phyloP scores from a whole-genome alignment of 495 filamentous ascomycete species.

The Aspergillus bridgeri region DNA sequence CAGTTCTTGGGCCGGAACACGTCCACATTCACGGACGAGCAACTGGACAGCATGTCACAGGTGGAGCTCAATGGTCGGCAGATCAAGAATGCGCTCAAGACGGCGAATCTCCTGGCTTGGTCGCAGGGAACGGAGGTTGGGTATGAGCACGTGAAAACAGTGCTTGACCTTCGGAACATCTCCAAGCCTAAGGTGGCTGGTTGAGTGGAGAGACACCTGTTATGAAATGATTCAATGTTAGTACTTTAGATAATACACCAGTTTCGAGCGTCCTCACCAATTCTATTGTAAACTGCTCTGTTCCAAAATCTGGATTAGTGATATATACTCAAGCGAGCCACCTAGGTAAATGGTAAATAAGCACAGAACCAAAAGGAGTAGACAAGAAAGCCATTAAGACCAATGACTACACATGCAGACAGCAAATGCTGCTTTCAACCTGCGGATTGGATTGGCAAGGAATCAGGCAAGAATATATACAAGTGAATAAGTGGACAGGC shows the following conservation, averaged over 20 bases:
- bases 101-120: slow-evolving; percentile 28
- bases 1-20: slow-evolving; percentile 24
- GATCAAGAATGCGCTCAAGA: slow-evolving; percentile 55
- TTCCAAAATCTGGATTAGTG: not conserved
- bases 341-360: no score
- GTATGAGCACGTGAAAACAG: not conserved
- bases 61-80: slow-evolving; percentile 30
- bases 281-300: not conserved
- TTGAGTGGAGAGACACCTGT: not conserved
- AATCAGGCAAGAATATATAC: slow-evolving; percentile 7
- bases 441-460: not conserved
- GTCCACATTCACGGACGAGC: slow-evolving; percentile 20
- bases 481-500: not conserved
- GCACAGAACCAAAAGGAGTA: not conserved
- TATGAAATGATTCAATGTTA: not conserved
- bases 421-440: not conserved
- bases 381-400: not conserved
- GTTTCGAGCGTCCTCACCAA: not conserved
- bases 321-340: not conserved
- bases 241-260: not conserved
- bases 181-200: not conserved
- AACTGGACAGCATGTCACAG: slow-evolving; percentile 27
- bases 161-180: not conserved
- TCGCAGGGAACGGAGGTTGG: slow-evolving; percentile 10
- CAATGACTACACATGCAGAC: not conserved